Base-by-base conservation (phyloP, 225 moss, liverwort and hornwort species). In the Sphagnum contortum region DNA sequence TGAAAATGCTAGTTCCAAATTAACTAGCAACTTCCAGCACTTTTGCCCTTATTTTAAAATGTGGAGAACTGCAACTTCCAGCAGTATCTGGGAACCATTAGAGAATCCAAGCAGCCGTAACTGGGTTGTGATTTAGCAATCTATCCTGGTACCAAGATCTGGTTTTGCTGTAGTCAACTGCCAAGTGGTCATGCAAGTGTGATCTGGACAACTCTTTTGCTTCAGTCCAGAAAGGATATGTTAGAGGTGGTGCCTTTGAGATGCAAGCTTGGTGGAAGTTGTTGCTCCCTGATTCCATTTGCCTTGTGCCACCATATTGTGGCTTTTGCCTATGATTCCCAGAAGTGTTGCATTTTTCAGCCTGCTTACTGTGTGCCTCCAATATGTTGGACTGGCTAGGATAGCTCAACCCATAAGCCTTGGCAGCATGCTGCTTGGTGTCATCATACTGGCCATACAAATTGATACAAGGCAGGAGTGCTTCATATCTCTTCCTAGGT, bases 181-280 rank as follows among this genome's bases (percentile, higher is more conserved):
- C 66, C 49, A 64, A 54, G 44, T 58, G 65, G 58, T 75, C 78
- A 68, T 80, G 77, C 64, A 75, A 72, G 60, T 73, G 73, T 50
- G 80, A 67, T 48, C 71, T 66, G 10, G 84, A 73, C 68, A 71
- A 61, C 3, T 75, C 78, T 65, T 75, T 75, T 14, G 80, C 80
- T 64, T 84, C 69, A n/a, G 73, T 75, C 77, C 84, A 80, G 77
- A 84, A 78, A 0, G 80, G 80, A 55, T 80, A 75, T 2, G 51
- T 45, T 5, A 64, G 57, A 4, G 73, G 75, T 49, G 80, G 64
- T 12, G 12, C 29, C 47, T 77, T 29, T 29, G 29, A 29, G 0
- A 29, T 29, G 29, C 29, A 29, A 29, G 29, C 29, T 29, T 29
- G 29, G 29, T 29, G 29, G 29, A 29, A 29, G 29, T 29, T 29